A percentile compares a stretch with the other conserved stretches of the same genome.
phyloP scores from a whole-genome alignment of 768 basidiomycete species.

The Leccinum truebloodii region DNA sequence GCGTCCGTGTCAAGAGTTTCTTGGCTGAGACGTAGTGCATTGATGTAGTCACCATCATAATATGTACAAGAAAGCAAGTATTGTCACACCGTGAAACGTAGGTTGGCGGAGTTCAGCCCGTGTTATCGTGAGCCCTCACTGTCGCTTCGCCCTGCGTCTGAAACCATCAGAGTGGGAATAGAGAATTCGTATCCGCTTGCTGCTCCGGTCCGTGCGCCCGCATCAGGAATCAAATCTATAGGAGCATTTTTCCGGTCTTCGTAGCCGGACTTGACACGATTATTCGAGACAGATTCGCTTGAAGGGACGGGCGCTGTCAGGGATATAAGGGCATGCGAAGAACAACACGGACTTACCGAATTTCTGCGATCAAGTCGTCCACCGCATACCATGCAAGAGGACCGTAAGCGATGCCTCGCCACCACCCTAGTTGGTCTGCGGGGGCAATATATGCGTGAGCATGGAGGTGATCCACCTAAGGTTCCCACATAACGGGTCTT shows the following conservation, averaged over 20 bases:
- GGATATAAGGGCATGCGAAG: slow-evolving; percentile 4
- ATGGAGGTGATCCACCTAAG: slow-evolving; percentile 82
- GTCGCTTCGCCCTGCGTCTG: not conserved
- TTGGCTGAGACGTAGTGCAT: not conserved
- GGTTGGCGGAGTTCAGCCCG: not conserved
- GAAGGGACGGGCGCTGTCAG: slow-evolving; percentile 2
- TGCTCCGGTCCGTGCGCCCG: slow-evolving; percentile 65
- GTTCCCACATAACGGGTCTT: no score
- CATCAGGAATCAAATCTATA: slow-evolving; percentile 72
- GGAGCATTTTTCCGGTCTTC: slow-evolving; percentile 24
- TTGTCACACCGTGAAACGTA: not conserved
- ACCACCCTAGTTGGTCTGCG: slow-evolving; percentile 1
- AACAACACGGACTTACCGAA: slow-evolving; percentile 50
- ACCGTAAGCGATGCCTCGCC: slow-evolving; percentile 1
- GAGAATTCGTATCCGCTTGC: slow-evolving; percentile 68
- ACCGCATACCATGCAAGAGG: slow-evolving; percentile 2
- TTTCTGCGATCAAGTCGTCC: slow-evolving; percentile 69
- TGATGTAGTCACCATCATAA: not conserved
- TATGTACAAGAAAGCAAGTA: slow-evolving; percentile 22
- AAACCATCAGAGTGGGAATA: slow-evolving; percentile 45
- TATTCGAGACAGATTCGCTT: slow-evolving; percentile 52
- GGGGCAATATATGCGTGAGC: slow-evolving; percentile 71
- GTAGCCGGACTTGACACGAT: not conserved
- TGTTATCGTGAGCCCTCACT: not conserved
- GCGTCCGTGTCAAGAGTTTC: not conserved